phyloP scores from a whole-genome alignment of 805 yeast genomes.

The Saturnispora besseyi region DNA sequence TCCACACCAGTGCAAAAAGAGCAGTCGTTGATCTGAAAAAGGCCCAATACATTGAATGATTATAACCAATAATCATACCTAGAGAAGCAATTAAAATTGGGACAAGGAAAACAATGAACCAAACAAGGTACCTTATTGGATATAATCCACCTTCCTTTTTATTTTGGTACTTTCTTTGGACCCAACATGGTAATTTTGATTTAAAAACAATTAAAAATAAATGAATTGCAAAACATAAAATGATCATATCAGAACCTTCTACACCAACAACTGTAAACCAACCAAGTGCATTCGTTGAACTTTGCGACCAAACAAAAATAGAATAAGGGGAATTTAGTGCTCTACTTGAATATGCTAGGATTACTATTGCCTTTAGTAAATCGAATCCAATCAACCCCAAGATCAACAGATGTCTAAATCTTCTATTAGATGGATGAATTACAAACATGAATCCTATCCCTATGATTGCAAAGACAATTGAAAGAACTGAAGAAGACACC shows the following conservation, averaged over 20 bases:
- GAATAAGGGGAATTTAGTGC: conserved; percentile 6
- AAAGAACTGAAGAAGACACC: conserved; percentile 39
- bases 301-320: conserved; percentile 26
- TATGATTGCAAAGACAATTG: conserved; percentile 45
- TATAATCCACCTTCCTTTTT: conserved; percentile 65
- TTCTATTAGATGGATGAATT: conserved; percentile 53
- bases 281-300: conserved; percentile 52
- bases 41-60: conserved; percentile 65
- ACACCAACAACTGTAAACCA: conserved; percentile 73
- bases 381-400: conserved; percentile 63
- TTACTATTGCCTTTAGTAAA: conserved; percentile 59
- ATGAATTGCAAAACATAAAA: conserved; percentile 74
- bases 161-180: background rate
- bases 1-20: conserved; percentile 76
- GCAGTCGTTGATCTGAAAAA: conserved; percentile 63
- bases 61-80: conserved; percentile 45
- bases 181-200: conserved; percentile 35
- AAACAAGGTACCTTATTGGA: conserved; percentile 46
- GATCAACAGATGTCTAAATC: conserved; percentile 65
- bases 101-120: conserved; percentile 45
- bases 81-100: conserved; percentile 76
- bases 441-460: conserved; percentile 54
- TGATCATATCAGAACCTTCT: conserved; percentile 83
- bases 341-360: conserved; percentile 53
- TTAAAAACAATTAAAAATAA: conserved; percentile 64